phyloP scores from a whole-genome alignment of 345 rosid species.

The Gossypium ekmanianum region DNA sequence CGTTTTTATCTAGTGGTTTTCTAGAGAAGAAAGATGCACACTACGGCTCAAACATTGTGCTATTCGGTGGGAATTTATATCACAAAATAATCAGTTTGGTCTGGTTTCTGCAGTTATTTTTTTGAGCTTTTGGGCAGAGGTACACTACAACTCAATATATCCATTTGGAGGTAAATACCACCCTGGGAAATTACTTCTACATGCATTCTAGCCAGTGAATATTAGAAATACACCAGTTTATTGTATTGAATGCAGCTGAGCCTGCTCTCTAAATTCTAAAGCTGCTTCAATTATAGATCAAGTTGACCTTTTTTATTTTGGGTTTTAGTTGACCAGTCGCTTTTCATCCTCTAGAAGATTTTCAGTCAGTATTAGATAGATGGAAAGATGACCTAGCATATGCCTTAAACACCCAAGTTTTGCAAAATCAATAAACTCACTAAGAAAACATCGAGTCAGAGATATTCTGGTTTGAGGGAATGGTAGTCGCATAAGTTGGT shows the following conservation, averaged over 20 bases:
- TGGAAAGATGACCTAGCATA: background rate
- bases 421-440: background rate
- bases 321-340: background rate
- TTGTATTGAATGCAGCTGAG: background rate
- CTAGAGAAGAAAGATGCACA: slow-evolving; percentile 2
- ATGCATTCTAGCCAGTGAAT: background rate
- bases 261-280: background rate
- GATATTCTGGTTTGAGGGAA: background rate
- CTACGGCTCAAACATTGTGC: background rate
- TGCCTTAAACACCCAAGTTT: background rate
- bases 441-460: background rate
- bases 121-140: slow-evolving; percentile 65
- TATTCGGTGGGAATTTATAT: slow-evolving; percentile 2
- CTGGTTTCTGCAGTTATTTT: slow-evolving; percentile 39
- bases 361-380: background rate
- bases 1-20: background rate
- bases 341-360: background rate
- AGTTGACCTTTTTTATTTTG: background rate
- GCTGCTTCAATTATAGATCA: background rate
- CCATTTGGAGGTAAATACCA: slow-evolving; percentile 39
- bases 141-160: slow-evolving; percentile 56
- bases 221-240: background rate
- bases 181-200: background rate
- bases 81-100: background rate
- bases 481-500: background rate